phyloP scores from a whole-genome alignment of 164 flowering plant species.

The Hamamelis virginiana region DNA sequence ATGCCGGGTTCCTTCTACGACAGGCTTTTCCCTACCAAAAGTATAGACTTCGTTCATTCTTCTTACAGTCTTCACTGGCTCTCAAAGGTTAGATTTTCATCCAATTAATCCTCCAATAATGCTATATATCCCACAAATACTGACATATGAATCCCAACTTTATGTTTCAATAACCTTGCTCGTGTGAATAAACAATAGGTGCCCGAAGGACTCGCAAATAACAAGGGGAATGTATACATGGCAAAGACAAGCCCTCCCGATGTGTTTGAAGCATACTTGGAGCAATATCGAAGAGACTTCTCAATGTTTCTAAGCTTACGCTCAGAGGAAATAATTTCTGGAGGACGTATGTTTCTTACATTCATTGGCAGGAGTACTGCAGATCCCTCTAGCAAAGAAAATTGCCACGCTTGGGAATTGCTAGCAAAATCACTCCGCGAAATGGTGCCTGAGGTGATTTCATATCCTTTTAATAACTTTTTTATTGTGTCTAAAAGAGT shows the following conservation, averaged over 20 bases:
- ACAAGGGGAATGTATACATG: constrained; percentile 21
- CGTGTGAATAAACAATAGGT: constrained; percentile 2
- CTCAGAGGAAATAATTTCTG: constrained; percentile 13
- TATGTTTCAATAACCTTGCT: too few relatives aligned
- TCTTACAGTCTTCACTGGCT: constrained; percentile 6
- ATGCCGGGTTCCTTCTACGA: too few relatives aligned
- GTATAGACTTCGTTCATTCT: too few relatives aligned
- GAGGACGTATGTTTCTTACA: constrained; percentile 25
- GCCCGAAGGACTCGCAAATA: constrained; percentile 13
- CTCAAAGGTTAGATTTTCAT: neutral
- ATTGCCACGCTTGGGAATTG: constrained; percentile 15
- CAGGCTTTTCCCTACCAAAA: too few relatives aligned
- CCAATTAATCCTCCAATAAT: too few relatives aligned
- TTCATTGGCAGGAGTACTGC: constrained; percentile 11
- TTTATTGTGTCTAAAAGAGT: neutral
- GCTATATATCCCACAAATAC: too few relatives aligned
- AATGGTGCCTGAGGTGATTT: constrained; percentile 17
- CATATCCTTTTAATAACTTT: neutral
- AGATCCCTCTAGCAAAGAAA: constrained; percentile 7
- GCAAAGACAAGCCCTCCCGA: constrained; percentile 11
- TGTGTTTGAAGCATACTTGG: constrained; percentile 5
- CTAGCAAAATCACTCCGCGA: constrained; percentile 11
- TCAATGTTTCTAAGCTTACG: constrained; percentile 18
- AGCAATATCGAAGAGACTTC: constrained; percentile 23
- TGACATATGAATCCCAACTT: too few relatives aligned